These are phyloP conservation scores for Perkinsus olseni DNA, from an alignment of 169 alveolate genomes.

Conservation along the genomic window DNA sequence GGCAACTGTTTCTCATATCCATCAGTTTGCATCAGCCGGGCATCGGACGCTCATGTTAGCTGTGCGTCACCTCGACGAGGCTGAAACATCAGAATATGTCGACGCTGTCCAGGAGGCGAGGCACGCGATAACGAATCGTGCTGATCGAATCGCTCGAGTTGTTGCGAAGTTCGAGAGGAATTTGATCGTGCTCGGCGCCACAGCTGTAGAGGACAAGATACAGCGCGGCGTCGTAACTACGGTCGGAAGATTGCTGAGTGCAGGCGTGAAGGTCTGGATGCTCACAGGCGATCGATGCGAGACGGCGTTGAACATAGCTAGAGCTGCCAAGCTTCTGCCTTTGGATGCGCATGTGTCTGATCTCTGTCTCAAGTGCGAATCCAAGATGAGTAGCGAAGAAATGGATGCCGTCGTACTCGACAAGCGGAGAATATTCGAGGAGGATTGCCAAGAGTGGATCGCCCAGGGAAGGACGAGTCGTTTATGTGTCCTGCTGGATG, in stretches of 20 bases:
- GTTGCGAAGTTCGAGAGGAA: constrained; percentile 70
- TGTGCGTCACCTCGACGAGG: constrained; percentile 62
- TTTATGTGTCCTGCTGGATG: neutral
- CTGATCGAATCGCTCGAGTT: constrained; percentile 51
- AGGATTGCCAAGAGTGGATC: neutral
- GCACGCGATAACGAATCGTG: constrained; percentile 52
- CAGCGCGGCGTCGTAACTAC: constrained; percentile 83
- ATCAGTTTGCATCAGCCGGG: constrained; percentile 70
- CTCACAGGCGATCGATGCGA: constrained; percentile 91
- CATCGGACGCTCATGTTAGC: constrained; percentile 84
- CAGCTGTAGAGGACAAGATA: constrained; percentile 77
- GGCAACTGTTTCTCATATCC: constrained; percentile 7
- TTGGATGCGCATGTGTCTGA: neutral
- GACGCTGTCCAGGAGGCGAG: constrained; percentile 61
- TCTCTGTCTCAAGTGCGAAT: neutral
- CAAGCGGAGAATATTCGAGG: neutral
- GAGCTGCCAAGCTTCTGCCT: constrained; percentile 26
- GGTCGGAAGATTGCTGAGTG: constrained; percentile 70
- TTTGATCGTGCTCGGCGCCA: constrained; percentile 72
- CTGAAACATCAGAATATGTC: constrained; percentile 61
- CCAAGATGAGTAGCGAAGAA: neutral
- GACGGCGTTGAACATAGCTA: constrained; percentile 85
- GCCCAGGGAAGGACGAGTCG: neutral
- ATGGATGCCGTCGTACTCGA: neutral
- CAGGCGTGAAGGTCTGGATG: constrained; percentile 83